These are phyloP conservation scores for Daldinia caldariorum DNA, from an alignment of 495 filamentous ascomycete genomes.

Conservation along the genomic window DNA sequence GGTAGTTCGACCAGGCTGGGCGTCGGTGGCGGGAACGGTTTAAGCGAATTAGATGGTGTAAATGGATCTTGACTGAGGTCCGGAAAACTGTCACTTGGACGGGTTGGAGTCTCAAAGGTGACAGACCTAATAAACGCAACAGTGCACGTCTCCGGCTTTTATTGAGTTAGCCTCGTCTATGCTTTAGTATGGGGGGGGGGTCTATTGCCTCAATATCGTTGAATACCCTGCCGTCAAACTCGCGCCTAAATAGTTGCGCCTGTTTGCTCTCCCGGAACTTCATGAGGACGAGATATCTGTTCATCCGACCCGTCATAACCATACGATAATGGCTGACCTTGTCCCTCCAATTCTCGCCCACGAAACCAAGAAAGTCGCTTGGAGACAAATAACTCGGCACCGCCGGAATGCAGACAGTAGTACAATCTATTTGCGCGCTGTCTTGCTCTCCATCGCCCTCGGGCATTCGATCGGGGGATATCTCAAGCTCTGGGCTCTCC, in stretches of 20 bases:
- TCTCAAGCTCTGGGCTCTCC: slow-evolving; percentile 67
- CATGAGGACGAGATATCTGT: slow-evolving; percentile 97
- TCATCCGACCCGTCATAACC: slow-evolving; percentile 87
- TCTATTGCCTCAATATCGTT: slow-evolving; percentile 87
- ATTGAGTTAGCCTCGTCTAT: slow-evolving; percentile 36
- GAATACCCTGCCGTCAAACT: slow-evolving; percentile 95
- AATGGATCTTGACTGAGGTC: slow-evolving; percentile 73
- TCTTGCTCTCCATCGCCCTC: slow-evolving; percentile 46
- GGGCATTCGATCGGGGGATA: slow-evolving; percentile 41
- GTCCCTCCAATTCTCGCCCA: slow-evolving; percentile 88
- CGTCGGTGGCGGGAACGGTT: slow-evolving; percentile 91
- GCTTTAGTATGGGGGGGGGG: neutral
- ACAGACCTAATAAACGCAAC: slow-evolving; percentile 96
- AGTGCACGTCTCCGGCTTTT: slow-evolving; percentile 93
- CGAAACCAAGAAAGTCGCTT: slow-evolving; percentile 89
- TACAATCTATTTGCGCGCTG: slow-evolving; percentile 70
- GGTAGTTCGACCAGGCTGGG: slow-evolving; percentile 90
- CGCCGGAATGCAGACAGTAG: slow-evolving; percentile 92
- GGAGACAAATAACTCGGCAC: slow-evolving; percentile 94
- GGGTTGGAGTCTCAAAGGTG: slow-evolving; percentile 62
- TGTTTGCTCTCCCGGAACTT: slow-evolving; percentile 82
- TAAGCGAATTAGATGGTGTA: slow-evolving; percentile 69
- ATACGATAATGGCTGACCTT: slow-evolving; percentile 94
- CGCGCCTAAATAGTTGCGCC: slow-evolving; percentile 81
- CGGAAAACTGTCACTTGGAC: slow-evolving; percentile 60